These are phyloP conservation scores for Penicillium desertorum DNA, from an alignment of 495 filamentous ascomycete genomes.

Conservation along the genomic window DNA sequence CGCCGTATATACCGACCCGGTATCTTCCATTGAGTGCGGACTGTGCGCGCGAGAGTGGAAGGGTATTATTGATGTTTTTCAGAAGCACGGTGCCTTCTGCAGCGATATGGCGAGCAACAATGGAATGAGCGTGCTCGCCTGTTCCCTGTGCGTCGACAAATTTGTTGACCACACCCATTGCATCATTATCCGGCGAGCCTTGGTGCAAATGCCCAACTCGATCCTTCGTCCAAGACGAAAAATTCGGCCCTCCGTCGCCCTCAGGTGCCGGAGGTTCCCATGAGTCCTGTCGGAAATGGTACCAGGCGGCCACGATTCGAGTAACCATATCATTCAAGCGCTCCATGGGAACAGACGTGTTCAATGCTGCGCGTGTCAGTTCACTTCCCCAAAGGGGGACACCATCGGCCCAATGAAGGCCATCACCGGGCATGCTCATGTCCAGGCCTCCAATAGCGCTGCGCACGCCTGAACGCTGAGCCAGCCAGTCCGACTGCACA, in stretches of 20 bases:
- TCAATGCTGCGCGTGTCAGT: slow-evolving; percentile 75
- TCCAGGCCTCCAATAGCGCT: slow-evolving; percentile 83
- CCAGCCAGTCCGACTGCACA: slow-evolving; percentile 91
- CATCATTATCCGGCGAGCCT: slow-evolving; percentile 58
- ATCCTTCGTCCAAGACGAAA: slow-evolving; percentile 85
- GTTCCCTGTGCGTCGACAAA: slow-evolving; percentile 68
- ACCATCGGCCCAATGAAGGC: slow-evolving; percentile 71
- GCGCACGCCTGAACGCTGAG: slow-evolving; percentile 77
- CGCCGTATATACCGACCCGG: slow-evolving; percentile 76
- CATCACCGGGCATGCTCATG: slow-evolving; percentile 96
- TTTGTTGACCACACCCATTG: slow-evolving; percentile 66
- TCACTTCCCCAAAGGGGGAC: slow-evolving; percentile 77
- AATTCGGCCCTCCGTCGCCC: slow-evolving; percentile 74
- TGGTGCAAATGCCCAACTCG: slow-evolving; percentile 62
- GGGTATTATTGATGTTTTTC: slow-evolving; percentile 66
- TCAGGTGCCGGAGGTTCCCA: slow-evolving; percentile 54
- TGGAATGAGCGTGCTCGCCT: slow-evolving; percentile 63
- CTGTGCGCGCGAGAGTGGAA: slow-evolving; percentile 62
- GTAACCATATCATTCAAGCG: slow-evolving; percentile 93
- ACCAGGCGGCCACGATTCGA: slow-evolving; percentile 89
- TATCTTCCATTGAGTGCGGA: slow-evolving; percentile 43
- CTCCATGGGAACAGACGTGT: slow-evolving; percentile 77
- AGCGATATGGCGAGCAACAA: slow-evolving; percentile 69
- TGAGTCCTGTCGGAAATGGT: slow-evolving; percentile 82
- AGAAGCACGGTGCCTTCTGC: slow-evolving; percentile 83